These are phyloP conservation scores for Coemansia umbellata DNA, from an alignment of 192 early-diverging fungal species.

Conservation along the genomic window DNA sequence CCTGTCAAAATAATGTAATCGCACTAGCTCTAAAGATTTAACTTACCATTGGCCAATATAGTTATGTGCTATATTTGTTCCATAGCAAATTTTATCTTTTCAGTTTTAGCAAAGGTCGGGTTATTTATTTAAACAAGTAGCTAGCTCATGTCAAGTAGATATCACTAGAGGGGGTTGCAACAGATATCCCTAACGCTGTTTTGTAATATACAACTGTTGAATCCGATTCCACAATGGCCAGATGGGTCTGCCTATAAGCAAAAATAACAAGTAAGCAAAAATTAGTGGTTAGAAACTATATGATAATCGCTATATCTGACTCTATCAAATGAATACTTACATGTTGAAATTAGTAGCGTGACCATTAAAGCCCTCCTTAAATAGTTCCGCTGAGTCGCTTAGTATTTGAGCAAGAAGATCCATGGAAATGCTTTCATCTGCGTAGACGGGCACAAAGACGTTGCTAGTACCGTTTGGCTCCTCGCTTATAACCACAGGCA, in stretches of 20 bases:
- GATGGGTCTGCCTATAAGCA: not conserved
- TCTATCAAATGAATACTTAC: not conserved
- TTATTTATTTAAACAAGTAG: no score
- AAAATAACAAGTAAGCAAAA: not conserved
- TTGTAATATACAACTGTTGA: conserved; percentile 35
- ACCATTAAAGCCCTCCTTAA: not conserved
- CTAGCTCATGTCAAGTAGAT: no score
- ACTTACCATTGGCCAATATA: no score
- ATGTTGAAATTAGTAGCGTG: not conserved
- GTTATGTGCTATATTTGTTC: no score
- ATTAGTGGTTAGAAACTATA: not conserved
- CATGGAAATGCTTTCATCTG: conserved; percentile 10
- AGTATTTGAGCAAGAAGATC: not conserved
- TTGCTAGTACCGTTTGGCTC: not conserved
- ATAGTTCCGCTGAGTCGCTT: not conserved
- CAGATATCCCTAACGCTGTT: no score
- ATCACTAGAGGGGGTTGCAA: no score
- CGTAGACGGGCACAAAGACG: conserved; percentile 25
- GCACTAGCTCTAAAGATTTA: no score
- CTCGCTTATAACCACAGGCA: conserved; percentile 3
- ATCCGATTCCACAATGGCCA: conserved; percentile 36
- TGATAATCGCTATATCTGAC: no score
- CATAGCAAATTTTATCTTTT: no score
- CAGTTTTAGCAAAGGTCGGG: no score
- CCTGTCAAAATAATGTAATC: no score